Conservation (phyloP, 148 eudicot genomes). For the Nepenthes gracilis region DNA sequence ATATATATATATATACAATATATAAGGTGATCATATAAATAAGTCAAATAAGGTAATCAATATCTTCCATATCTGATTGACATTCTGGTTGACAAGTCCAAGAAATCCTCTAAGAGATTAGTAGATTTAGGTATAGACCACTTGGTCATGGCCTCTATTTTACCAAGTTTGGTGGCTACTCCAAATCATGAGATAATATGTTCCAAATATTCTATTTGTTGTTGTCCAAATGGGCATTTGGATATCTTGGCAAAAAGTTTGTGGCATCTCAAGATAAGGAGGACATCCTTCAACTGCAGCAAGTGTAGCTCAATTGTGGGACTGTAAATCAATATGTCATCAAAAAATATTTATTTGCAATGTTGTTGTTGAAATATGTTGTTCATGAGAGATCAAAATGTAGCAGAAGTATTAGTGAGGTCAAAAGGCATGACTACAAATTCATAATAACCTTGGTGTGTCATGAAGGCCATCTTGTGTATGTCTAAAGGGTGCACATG, state of each 20-base stretch:
- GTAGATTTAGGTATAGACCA: background rate
- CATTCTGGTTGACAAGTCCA: background rate
- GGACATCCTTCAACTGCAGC: background rate
- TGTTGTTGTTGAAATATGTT: background rate
- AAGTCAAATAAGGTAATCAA: too few species aligned
- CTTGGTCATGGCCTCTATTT: background rate
- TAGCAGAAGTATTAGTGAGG: background rate
- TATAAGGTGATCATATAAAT: too few species aligned
- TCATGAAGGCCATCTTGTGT: too few species aligned
- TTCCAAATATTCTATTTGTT: background rate
- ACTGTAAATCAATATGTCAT: slow-evolving; percentile 1
- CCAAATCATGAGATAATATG: background rate
- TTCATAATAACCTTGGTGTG: too few species aligned
- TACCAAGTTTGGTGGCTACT: background rate
- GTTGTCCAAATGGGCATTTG: background rate
- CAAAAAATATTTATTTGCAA: background rate
- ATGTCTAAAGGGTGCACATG: too few species aligned
- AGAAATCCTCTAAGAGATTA: background rate
- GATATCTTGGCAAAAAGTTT: background rate
- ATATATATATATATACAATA: too few species aligned
- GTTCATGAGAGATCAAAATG: background rate
- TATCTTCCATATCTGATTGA: too few species aligned
- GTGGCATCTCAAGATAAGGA: too few species aligned
- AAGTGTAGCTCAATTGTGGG: background rate
- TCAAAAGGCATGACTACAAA: too few species aligned